phyloP scores from a whole-genome alignment of 305 asterid species.

The Striga hermonthica region DNA sequence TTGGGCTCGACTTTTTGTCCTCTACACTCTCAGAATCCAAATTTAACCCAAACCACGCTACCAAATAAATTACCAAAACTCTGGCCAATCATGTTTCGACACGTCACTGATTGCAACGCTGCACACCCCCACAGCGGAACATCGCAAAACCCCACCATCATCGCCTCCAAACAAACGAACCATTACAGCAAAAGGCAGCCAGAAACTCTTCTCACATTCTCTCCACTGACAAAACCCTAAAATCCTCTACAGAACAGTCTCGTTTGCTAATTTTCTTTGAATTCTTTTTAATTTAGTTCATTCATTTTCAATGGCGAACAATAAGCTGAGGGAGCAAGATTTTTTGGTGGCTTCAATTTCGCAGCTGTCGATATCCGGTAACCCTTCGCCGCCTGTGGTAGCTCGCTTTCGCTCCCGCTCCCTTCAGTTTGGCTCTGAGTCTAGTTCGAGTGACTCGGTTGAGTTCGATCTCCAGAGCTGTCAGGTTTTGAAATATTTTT shows the following conservation, averaged over 20 bases:
- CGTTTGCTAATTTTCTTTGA: neutral
- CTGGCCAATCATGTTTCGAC: constrained; percentile 26
- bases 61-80: no score
- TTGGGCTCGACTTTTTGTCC: no score
- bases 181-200: constrained; percentile 37
- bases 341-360: constrained; percentile 62
- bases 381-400: constrained; percentile 52
- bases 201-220: constrained; percentile 31
- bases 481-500: constrained; percentile 40
- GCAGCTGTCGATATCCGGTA: constrained; percentile 52
- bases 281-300: neutral
- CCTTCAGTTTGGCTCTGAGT: constrained; percentile 54
- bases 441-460: constrained; percentile 43
- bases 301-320: constrained; percentile 38
- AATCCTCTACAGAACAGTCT: constrained; percentile 2
- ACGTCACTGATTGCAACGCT: constrained; percentile 34
- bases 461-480: constrained; percentile 55
- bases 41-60: neutral
- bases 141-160: constrained; percentile 20
- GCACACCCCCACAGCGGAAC: constrained; percentile 4
- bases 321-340: constrained; percentile 46
- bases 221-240: constrained; percentile 43
- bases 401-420: constrained; percentile 61
- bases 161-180: constrained; percentile 35
- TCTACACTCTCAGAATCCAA: constrained; percentile 12